These are phyloP conservation scores for Lycium barbarum DNA, from an alignment of 257 asterid species.

Conservation along the genomic window DNA sequence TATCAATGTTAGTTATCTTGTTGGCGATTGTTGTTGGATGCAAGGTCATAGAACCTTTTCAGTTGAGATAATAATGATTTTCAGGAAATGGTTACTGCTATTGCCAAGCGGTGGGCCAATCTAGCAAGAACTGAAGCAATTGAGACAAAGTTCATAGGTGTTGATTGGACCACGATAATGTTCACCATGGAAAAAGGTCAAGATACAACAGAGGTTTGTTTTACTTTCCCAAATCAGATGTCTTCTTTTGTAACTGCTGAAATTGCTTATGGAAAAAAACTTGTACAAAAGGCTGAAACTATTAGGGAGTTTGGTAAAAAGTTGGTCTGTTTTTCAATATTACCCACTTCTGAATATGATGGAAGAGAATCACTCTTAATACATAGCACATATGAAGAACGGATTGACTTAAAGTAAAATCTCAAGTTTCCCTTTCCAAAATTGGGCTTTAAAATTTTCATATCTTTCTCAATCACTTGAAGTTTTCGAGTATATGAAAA, in stretches of 20 bases:
- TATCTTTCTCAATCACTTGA: not conserved
- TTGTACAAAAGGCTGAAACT: not conserved
- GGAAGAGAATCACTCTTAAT: not conserved
- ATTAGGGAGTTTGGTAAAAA: not conserved
- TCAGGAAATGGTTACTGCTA: slow-evolving; percentile 72
- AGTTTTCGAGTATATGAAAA: not conserved
- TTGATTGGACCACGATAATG: slow-evolving; percentile 86
- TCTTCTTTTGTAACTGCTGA: not conserved
- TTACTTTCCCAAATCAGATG: slow-evolving; percentile 12
- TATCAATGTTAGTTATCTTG: not conserved
- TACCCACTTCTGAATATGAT: not conserved
- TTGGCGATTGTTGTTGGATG: not conserved
- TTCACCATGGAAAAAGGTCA: slow-evolving; percentile 89
- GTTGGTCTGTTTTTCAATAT: not conserved
- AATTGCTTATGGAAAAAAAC: not conserved
- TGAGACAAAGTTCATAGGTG: slow-evolving; percentile 70
- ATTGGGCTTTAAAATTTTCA: not conserved
- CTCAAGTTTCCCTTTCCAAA: not conserved
- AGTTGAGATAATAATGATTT: not conserved
- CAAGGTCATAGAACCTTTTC: not conserved
- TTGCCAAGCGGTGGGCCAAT: slow-evolving; percentile 79
- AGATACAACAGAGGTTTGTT: slow-evolving; percentile 77
- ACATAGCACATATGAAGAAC: not conserved
- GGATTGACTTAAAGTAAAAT: not conserved
- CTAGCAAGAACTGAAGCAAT: slow-evolving; percentile 82